Conservation (phyloP, 2,329 filamentous ascomycete species). For the Paracorniculantispora psalliotae region DNA sequence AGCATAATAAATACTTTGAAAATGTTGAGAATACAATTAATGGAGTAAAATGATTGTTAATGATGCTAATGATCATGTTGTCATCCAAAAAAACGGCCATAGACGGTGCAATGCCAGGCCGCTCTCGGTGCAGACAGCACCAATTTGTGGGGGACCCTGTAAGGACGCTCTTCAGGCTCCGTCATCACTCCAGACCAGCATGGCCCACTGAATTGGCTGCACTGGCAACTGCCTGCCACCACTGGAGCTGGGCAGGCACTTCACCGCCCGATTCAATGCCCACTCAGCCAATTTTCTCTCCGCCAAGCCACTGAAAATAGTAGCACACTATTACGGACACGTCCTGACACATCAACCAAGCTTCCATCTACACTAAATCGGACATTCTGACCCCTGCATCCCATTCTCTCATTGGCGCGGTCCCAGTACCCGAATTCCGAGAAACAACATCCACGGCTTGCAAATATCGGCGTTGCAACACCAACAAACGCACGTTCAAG, state of each 20-base stretch:
- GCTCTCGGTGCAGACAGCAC: background rate
- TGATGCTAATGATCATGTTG: too few relatives aligned
- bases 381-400: background rate
- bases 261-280: conserved; percentile 2
- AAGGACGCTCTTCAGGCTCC: background rate
- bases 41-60: too few relatives aligned
- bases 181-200: background rate
- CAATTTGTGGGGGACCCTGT: background rate
- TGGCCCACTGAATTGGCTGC: background rate
- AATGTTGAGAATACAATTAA: too few relatives aligned
- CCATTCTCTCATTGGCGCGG: conserved; percentile 1
- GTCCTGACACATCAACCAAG: background rate
- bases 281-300: background rate
- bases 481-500: background rate
- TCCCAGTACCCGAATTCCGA: background rate
- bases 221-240: background rate
- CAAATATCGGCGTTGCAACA: background rate
- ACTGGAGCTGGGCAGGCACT: background rate
- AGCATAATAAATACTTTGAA: too few relatives aligned
- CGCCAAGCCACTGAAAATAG: background rate
- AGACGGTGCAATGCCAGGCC: too few relatives aligned
- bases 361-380: conserved; percentile 5
- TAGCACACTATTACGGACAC: background rate
- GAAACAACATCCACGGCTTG: background rate
- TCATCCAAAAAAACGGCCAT: too few relatives aligned